Percentiles rank a stretch among this genome's conserved stretches.
Conservation (phyloP, 352 stramenopile species). For the Phytophthora tubulina region DNA sequence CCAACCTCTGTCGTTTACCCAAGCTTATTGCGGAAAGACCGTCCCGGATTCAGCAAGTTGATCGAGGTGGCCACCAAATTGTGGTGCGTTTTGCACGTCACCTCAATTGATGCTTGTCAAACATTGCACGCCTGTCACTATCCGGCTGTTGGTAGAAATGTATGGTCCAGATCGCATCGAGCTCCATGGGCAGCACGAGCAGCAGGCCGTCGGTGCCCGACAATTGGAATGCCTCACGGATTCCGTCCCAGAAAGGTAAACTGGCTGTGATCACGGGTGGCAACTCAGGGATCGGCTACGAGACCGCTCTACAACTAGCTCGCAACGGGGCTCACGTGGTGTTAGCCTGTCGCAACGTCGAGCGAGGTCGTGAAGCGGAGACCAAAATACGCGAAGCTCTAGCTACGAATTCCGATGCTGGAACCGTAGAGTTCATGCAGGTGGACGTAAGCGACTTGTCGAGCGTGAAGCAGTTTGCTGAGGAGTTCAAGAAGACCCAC, state of each 20-base stretch:
- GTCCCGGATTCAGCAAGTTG: too few relatives aligned
- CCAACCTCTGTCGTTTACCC: too few relatives aligned
- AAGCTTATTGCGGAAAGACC: too few relatives aligned
- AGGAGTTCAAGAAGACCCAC: constrained; percentile 43
- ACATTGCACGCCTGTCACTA: neutral
- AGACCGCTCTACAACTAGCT: constrained; percentile 47
- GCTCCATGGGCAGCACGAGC: constrained; percentile 13
- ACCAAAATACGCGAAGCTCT: constrained; percentile 29
- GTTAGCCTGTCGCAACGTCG: constrained; percentile 43
- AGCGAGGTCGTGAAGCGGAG: constrained; percentile 34
- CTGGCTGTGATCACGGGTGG: constrained; percentile 46
- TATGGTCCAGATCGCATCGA: neutral
- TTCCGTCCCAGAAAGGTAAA: constrained; percentile 39
- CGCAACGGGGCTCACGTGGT: constrained; percentile 46
- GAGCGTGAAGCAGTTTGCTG: constrained; percentile 56
- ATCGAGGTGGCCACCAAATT: too few relatives aligned
- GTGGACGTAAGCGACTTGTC: constrained; percentile 54
- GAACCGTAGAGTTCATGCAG: constrained; percentile 60
- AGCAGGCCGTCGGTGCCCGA: constrained; percentile 25
- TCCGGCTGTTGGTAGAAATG: constrained; percentile 20
- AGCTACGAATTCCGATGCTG: constrained; percentile 4
- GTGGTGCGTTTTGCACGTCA: too few relatives aligned
- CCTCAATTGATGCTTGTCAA: neutral
- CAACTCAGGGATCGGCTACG: constrained; percentile 47
- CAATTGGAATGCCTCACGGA: constrained; percentile 29